phyloP scores from a whole-genome alignment of 768 basidiomycete genomes.

The Xerocomus potaroensis region DNA sequence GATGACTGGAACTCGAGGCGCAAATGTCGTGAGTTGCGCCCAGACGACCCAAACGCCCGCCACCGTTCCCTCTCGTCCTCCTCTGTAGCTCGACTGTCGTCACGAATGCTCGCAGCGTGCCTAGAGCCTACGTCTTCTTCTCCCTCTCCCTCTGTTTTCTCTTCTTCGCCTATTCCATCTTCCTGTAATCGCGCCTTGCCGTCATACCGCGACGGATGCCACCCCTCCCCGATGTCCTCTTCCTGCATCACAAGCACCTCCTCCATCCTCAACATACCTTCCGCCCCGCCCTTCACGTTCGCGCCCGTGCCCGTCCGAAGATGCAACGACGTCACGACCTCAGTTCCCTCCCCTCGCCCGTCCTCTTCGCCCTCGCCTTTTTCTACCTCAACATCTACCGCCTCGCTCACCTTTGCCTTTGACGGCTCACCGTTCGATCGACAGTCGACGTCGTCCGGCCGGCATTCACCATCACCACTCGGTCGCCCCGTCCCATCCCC shows the following conservation, averaged over 20 bases:
- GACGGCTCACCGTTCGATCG: not conserved
- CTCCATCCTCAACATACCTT: conserved; percentile 16
- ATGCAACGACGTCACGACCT: conserved; percentile 30
- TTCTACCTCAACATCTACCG: too few species aligned
- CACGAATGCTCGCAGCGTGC: conserved; percentile 10
- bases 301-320: conserved; percentile 27
- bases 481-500: conserved; percentile 10
- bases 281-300: not conserved
- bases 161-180: too few species aligned
- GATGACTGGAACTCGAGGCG: conserved; percentile 46
- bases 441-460: not conserved
- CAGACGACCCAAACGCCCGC: conserved; percentile 18
- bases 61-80: conserved; percentile 27
- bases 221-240: conserved; percentile 21
- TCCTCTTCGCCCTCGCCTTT: too few species aligned
- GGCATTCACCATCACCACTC: conserved; percentile 5
- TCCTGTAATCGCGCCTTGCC: conserved; percentile 11
- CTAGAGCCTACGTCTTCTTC: conserved; percentile 15
- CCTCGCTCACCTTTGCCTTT: not conserved
- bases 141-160: not conserved
- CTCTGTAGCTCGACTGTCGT: conserved; percentile 8
- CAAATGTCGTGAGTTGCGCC: conserved; percentile 40
- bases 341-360: conserved; percentile 1
- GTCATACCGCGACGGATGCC: conserved; percentile 23
- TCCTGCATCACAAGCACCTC: conserved; percentile 22